These are phyloP conservation scores for Melampsora abietis-canadensis DNA, from an alignment of 1,284 basidiomycete genomes.

Conservation along the genomic window DNA sequence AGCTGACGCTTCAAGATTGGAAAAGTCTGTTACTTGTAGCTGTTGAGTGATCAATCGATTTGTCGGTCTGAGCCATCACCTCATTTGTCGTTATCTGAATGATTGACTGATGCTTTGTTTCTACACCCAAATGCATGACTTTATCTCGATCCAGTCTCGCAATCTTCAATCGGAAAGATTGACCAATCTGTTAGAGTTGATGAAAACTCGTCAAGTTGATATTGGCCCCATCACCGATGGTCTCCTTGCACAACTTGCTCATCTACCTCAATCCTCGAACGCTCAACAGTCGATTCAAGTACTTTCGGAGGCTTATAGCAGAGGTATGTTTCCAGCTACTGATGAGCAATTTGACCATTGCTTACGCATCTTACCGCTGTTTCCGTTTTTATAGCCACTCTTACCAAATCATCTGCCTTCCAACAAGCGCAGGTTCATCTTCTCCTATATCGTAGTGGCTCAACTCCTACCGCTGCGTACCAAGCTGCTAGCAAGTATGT, in stretches of 20 bases:
- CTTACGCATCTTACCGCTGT: not conserved
- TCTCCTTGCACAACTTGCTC: not conserved
- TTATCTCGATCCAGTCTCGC: not conserved
- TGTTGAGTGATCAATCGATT: not conserved
- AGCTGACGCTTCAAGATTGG: conserved; percentile 11
- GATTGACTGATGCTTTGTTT: no score
- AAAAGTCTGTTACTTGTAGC: conserved; percentile 1
- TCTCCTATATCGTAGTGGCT: conserved; percentile 16
- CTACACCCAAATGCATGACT: no score
- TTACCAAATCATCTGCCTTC: conserved; percentile 17
- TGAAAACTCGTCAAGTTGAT: conserved; percentile 5
- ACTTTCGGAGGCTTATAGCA: not conserved
- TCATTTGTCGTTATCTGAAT: no score
- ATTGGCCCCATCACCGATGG: not conserved
- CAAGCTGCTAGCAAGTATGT: conserved; percentile 33
- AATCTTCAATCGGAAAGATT: not conserved
- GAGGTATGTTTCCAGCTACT: not conserved
- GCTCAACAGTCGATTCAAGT: not conserved
- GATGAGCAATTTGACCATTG: not conserved
- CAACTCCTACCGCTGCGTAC: conserved; percentile 3
- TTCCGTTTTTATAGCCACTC: conserved; percentile 1
- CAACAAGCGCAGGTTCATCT: conserved; percentile 31
- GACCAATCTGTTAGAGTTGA: not conserved
- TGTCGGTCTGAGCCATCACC: no score
- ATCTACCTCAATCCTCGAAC: not conserved